Conservation (phyloP, 148 eudicot species). For the Pouteria glomerata region DNA sequence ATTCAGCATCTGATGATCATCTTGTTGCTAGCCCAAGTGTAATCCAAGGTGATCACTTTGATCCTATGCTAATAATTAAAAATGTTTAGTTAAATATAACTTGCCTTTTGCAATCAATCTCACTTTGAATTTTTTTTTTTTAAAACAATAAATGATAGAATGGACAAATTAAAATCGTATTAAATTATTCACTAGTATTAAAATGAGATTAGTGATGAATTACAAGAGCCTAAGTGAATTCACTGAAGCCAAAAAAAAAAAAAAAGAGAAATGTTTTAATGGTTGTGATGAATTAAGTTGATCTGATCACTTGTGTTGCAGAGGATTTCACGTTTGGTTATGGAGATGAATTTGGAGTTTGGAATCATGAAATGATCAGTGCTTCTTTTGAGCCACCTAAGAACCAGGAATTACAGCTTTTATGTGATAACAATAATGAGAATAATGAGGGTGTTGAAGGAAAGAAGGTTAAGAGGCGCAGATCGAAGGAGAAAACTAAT, state of each 20-base stretch:
- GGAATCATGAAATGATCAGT: slow-evolving; percentile 17
- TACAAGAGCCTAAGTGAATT: too few relatives aligned
- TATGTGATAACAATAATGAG: background rate
- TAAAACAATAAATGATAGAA: too few relatives aligned
- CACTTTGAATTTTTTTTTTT: background rate
- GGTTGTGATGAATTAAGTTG: background rate
- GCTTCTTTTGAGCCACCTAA: background rate
- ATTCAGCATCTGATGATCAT: slow-evolving; percentile 20
- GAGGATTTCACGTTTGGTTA: slow-evolving; percentile 15
- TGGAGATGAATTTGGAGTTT: slow-evolving; percentile 12
- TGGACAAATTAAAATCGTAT: too few relatives aligned
- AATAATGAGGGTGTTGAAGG: slow-evolving; percentile 1
- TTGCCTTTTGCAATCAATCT: too few relatives aligned
- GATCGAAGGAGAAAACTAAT: slow-evolving; percentile 3
- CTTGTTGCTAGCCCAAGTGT: slow-evolving; percentile 7
- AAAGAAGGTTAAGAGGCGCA: background rate
- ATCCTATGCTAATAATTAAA: too few relatives aligned
- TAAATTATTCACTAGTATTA: too few relatives aligned
- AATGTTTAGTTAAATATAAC: too few relatives aligned
- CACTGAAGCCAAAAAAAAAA: too few relatives aligned
- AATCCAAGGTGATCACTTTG: slow-evolving; percentile 17
- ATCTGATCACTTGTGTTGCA: background rate
- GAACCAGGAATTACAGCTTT: slow-evolving; percentile 6
- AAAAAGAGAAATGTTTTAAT: background rate
- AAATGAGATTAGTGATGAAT: too few relatives aligned